Base-by-base conservation (phyloP, 73 alveolate genomes). In the Paramecium bursaria region DNA sequence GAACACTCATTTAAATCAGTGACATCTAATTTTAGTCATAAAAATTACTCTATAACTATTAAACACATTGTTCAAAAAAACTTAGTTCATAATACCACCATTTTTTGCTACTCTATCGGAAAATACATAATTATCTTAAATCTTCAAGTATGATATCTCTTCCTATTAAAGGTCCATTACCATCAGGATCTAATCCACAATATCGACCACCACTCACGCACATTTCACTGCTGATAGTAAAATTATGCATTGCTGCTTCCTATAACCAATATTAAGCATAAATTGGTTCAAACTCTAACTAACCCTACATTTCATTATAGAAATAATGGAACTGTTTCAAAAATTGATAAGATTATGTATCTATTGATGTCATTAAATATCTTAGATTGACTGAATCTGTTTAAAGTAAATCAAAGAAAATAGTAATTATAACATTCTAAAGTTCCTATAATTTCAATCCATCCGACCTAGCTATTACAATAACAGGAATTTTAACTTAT, bases 81-180 rank as follows among this genome's bases (percentile, higher is more conserved):
- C 50, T 61, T 19, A 75, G 53, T 74, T 47, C 88, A 29, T 31
- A 73, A 74, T 35, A 23, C 82, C 90, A 75, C 85, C 92, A 53
- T 4, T 54, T 74, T 11, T 29, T 74, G 19, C 60, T 51, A 7
- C 77, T 17, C 49, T 60, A 15, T n/a, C 91, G 50, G 42, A 73
- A 88, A 17, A 92, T 44, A 74, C 97, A 92, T 57, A 87, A 57
- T 90, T 92, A 92, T 76, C 95, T 91, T 46, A 92, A 85, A 87
- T 92, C 95, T 85, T 92, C 96, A 60, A 86, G 48, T 4, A 92
- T 77, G n/a, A 92, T 86, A 10, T 85, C 76, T 76, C 91, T 88
- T 0, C 96, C 97, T 11, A 61, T 47, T 9, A 46, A 14, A 13
- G 90, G 90, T 4, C 91, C 91, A 4, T 33, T 4, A 1, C 21